Percentiles rank a stretch among this genome's conserved stretches.
These are phyloP conservation scores for Nemania sp. DNA, from an alignment of 2,329 filamentous ascomycete species.

Conservation along the genomic window DNA sequence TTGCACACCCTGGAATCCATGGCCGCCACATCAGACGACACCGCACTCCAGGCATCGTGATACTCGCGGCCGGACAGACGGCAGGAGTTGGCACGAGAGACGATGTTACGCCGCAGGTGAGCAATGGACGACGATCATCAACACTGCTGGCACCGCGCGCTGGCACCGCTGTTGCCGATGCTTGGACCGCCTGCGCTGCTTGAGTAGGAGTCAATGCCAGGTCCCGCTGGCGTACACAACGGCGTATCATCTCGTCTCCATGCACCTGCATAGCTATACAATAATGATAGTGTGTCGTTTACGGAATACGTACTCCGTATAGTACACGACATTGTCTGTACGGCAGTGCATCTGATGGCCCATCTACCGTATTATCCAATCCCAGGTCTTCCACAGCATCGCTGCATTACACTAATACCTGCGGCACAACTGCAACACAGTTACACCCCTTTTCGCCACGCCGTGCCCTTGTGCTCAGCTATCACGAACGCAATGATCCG, in stretches of 20 bases:
- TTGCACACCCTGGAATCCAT: not conserved
- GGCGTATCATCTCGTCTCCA: slow-evolving; percentile 28
- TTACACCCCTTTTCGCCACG: slow-evolving; percentile 28
- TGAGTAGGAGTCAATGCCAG: slow-evolving; percentile 18
- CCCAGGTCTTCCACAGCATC: not conserved
- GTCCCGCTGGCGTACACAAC: slow-evolving; percentile 24
- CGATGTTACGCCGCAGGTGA: slow-evolving; percentile 26
- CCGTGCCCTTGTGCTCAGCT: slow-evolving; percentile 25
- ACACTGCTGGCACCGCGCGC: slow-evolving; percentile 3
- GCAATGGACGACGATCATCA: slow-evolving; percentile 4
- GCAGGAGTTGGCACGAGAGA: slow-evolving; percentile 12
- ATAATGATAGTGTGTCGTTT: too few species aligned
- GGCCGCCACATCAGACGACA: not conserved
- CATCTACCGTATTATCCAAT: too few species aligned
- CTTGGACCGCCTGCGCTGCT: not conserved
- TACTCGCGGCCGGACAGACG: slow-evolving; percentile 17
- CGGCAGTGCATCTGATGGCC: too few species aligned
- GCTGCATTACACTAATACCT: not conserved
- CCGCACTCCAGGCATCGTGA: slow-evolving; percentile 11
- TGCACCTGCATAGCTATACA: slow-evolving; percentile 18
- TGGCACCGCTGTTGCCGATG: too few species aligned
- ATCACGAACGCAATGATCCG: not conserved
- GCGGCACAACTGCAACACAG: slow-evolving; percentile 18
- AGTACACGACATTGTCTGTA: too few species aligned
- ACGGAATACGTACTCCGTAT: too few species aligned